Evolutionary conservation across 2,329 filamentous ascomycete species (phyloP).

Genomic region (Ophiostoma himal-ulmi): DNA sequence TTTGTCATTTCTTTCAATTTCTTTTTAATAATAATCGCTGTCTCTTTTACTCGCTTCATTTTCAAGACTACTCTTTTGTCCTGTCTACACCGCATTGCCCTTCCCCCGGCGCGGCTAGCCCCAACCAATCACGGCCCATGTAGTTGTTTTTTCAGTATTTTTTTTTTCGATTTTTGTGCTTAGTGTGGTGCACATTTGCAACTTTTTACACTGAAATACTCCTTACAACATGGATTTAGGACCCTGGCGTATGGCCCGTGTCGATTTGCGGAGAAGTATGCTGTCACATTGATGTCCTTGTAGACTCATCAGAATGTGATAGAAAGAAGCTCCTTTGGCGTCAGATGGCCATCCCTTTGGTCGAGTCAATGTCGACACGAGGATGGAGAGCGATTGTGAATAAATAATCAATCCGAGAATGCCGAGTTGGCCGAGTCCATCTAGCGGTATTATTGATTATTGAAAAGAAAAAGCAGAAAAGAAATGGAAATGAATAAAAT

Average conservation of each 20-base stretch:
- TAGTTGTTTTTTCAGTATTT: neutral
- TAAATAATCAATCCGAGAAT: neutral
- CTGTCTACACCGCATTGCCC: neutral
- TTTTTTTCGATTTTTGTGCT: no score
- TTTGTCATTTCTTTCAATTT: neutral
- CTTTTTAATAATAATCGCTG: neutral
- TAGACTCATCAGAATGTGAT: neutral
- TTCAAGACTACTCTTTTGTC: neutral
- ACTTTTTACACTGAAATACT: neutral
- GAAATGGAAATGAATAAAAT: no score
- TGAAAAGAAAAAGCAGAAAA: neutral
- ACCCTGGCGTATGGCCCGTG: neutral
- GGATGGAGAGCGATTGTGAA: neutral
- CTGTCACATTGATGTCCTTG: neutral
- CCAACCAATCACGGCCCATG: slow-evolving; percentile 2
- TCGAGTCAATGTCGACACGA: neutral
- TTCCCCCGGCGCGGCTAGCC: slow-evolving; percentile 9
- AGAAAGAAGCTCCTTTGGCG: neutral
- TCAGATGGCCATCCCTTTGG: neutral
- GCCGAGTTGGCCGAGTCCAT: neutral
- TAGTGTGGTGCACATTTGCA: no score
- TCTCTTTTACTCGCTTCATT: neutral
- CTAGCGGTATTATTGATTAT: neutral
- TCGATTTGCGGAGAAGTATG: slow-evolving; percentile 2
- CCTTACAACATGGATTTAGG: neutral